Percentiles rank a stretch among this genome's conserved stretches.
Evolutionary conservation across 2,329 filamentous ascomycete genomes (phyloP).

Genomic region (Penicillium rolfsii): DNA sequence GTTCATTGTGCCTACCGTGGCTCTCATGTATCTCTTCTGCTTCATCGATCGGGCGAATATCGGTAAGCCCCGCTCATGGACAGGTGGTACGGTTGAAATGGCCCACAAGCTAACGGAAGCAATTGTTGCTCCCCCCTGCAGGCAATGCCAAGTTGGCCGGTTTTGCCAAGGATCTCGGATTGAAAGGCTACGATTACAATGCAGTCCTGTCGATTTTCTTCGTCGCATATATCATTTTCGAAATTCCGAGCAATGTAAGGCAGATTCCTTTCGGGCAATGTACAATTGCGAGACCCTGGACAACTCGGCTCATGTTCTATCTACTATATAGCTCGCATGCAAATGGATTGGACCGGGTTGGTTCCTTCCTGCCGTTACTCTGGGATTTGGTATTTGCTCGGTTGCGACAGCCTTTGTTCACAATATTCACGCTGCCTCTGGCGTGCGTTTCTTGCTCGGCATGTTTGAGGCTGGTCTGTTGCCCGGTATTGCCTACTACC

Average conservation of each 20-base stretch:
- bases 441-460: slow-evolving; percentile 68
- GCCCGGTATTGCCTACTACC: slow-evolving; percentile 74
- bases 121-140: slow-evolving; percentile 31
- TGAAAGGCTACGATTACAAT: slow-evolving; percentile 71
- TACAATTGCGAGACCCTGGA: no score
- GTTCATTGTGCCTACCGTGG: slow-evolving; percentile 66
- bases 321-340: slow-evolving; percentile 55
- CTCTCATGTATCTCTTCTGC: slow-evolving; percentile 70
- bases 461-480: slow-evolving; percentile 75
- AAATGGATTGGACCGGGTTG: slow-evolving; percentile 73
- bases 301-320: background rate
- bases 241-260: slow-evolving; percentile 64
- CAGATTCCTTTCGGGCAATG: background rate
- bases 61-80: slow-evolving; percentile 47
- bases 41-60: slow-evolving; percentile 77
- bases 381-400: slow-evolving; percentile 67
- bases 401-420: slow-evolving; percentile 68
- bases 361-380: slow-evolving; percentile 66
- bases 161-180: slow-evolving; percentile 62
- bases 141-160: slow-evolving; percentile 71
- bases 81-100: background rate
- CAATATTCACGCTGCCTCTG: slow-evolving; percentile 56
- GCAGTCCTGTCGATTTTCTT: slow-evolving; percentile 69
- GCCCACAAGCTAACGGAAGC: background rate
- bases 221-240: slow-evolving; percentile 72